Conservation (phyloP, 345 rosid species). For the Erysimum cheiranthoides region DNA sequence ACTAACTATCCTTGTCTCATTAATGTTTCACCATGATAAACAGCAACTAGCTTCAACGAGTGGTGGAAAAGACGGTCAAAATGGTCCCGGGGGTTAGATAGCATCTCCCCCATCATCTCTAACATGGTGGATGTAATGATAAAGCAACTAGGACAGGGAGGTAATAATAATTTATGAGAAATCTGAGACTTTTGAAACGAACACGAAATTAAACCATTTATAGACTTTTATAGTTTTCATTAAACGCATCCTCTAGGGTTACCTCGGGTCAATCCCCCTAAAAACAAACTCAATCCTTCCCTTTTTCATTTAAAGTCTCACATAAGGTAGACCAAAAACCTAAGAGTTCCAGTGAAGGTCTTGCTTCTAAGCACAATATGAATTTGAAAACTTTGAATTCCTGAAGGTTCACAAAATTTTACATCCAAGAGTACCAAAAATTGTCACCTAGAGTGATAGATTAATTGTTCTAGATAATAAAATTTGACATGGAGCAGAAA, state of each 20-base stretch:
- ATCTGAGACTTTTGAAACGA: constrained; percentile 1
- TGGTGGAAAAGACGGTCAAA: constrained; percentile 39
- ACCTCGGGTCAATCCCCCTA: constrained; percentile 10
- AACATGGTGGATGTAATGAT: constrained; percentile 35
- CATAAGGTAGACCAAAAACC: constrained; percentile 22
- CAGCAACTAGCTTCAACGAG: constrained; percentile 40
- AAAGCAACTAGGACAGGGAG: constrained; percentile 29
- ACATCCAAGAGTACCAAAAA: constrained; percentile 6
- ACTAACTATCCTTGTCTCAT: constrained; percentile 32
- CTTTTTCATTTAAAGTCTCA: neutral
- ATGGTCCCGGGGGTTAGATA: constrained; percentile 44
- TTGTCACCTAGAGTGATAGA: neutral
- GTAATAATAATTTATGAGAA: constrained; percentile 27
- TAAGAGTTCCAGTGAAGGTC: neutral
- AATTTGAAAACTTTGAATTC: constrained; percentile 14
- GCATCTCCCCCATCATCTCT: constrained; percentile 38
- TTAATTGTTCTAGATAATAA: neutral
- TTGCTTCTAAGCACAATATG: constrained; percentile 30
- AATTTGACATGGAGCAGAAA: constrained; percentile 18
- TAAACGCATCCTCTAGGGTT: constrained; percentile 13
- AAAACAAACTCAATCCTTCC: constrained; percentile 8
- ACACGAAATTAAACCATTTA: neutral
- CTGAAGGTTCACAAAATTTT: constrained; percentile 1
- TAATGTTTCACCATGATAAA: constrained; percentile 19
- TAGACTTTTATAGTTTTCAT: neutral